These are phyloP conservation scores for Capsicum baccatum DNA, from an alignment of 257 asterid species.

Conservation along the genomic window DNA sequence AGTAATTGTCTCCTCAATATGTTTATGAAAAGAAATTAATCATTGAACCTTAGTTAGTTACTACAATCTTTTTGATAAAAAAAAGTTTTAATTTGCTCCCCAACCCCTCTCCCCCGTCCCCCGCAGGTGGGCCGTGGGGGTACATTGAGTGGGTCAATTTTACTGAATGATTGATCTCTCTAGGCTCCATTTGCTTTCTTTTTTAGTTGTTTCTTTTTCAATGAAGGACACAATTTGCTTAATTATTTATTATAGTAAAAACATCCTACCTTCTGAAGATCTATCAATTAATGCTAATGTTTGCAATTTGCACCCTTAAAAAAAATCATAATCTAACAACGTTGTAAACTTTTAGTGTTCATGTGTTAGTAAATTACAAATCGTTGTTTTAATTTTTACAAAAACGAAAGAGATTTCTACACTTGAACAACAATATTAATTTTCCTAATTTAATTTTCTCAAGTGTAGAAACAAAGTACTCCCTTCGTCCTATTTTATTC, in stretches of 20 bases:
- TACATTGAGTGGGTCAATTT: conserved; percentile 27
- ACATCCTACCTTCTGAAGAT: conserved; percentile 33
- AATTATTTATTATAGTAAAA: conserved; percentile 35
- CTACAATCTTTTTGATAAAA: neutral
- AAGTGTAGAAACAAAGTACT: too few relatives aligned
- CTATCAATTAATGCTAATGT: neutral
- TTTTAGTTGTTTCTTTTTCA: neutral
- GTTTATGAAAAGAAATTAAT: neutral
- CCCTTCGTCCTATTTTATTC: too few relatives aligned
- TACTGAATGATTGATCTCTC: conserved; percentile 24
- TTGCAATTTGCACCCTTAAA: neutral
- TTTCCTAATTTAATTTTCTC: too few relatives aligned
- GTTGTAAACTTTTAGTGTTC: neutral
- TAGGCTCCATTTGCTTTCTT: too few relatives aligned
- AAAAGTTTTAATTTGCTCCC: neutral
- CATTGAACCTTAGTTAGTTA: neutral
- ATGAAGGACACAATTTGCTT: conserved; percentile 37
- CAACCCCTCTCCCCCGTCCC: too few relatives aligned
- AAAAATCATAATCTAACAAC: neutral
- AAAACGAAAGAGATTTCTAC: neutral
- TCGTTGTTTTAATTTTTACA: neutral
- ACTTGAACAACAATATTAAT: too few relatives aligned
- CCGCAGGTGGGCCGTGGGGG: conserved; percentile 17
- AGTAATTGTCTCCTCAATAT: neutral
- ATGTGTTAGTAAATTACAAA: neutral